These are phyloP conservation scores for Kodamaea sp. DNA, from an alignment of 1,139 yeast species.

Conservation along the genomic window DNA sequence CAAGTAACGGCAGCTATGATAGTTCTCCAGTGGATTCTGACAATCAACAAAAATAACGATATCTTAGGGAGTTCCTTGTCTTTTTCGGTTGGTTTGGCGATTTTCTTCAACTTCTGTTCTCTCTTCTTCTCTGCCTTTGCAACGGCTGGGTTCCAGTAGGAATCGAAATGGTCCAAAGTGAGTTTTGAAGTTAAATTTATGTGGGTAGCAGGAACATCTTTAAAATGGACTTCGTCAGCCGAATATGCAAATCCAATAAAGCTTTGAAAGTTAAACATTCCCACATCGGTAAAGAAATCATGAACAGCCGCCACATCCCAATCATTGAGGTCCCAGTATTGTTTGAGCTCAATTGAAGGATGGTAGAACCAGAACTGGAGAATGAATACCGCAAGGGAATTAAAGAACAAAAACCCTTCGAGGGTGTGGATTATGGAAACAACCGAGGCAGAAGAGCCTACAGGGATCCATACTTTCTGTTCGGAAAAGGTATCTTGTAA, in stretches of 20 bases:
- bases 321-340: conserved; percentile 36
- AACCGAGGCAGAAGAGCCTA: conserved; percentile 18
- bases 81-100: conserved; percentile 15
- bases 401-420: conserved; percentile 19
- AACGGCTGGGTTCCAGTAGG: conserved; percentile 23
- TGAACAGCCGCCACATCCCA: conserved; percentile 29
- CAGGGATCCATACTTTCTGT: conserved; percentile 29
- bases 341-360: conserved; percentile 48
- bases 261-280: conserved; percentile 25
- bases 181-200: conserved; percentile 22
- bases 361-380: conserved; percentile 40
- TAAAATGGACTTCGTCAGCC: conserved; percentile 20
- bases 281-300: conserved; percentile 24
- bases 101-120: conserved; percentile 9
- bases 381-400: conserved; percentile 34
- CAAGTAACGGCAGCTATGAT: conserved; percentile 14
- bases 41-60: conserved; percentile 18
- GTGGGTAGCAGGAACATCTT: conserved; percentile 27
- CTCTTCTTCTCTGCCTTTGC: conserved; percentile 17
- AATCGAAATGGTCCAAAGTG: conserved; percentile 20
- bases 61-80: conserved; percentile 16
- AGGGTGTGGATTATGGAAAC: conserved; percentile 17
- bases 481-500: conserved; percentile 31
- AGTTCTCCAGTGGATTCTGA: conserved; percentile 17
- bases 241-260: conserved; percentile 23